These are phyloP conservation scores for Stephania yunnanensis DNA, from an alignment of 164 flowering plant species.

Conservation along the genomic window DNA sequence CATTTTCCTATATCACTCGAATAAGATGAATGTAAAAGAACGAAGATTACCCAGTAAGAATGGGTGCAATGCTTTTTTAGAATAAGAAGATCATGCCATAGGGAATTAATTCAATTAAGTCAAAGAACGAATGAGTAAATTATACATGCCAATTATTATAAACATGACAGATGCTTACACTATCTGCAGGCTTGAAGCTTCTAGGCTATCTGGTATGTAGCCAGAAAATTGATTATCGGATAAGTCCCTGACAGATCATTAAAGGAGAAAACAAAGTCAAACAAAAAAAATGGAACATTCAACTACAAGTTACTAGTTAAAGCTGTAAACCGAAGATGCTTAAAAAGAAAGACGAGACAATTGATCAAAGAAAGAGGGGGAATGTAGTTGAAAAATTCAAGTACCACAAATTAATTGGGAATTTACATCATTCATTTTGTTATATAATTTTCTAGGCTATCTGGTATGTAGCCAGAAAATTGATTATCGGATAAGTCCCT, in stretches of 20 bases:
- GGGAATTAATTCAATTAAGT: no score
- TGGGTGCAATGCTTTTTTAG: neutral
- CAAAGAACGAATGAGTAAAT: no score
- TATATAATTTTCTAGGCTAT: neutral
- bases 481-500: neutral
- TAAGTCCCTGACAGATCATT: constrained; percentile 1
- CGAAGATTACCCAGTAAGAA: neutral
- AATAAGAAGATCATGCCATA: no score
- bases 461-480: constrained; percentile 1
- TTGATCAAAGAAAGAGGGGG: neutral
- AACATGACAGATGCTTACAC: neutral
- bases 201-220: constrained; percentile 1
- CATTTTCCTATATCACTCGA: neutral
- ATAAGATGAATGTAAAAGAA: neutral
- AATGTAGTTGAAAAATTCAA: no score
- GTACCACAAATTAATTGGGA: neutral
- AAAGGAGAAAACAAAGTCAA: neutral
- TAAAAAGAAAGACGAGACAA: neutral
- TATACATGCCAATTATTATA: neutral
- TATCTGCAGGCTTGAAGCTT: neutral
- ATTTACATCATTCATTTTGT: neutral
- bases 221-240: neutral
- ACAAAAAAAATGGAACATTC: neutral
- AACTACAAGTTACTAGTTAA: neutral
- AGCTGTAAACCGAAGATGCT: neutral